Evolutionary conservation across 2,329 filamentous ascomycete species (phyloP), one percentile per base, ranked within the genome.

Genomic region (Trichoderma sp.): DNA sequence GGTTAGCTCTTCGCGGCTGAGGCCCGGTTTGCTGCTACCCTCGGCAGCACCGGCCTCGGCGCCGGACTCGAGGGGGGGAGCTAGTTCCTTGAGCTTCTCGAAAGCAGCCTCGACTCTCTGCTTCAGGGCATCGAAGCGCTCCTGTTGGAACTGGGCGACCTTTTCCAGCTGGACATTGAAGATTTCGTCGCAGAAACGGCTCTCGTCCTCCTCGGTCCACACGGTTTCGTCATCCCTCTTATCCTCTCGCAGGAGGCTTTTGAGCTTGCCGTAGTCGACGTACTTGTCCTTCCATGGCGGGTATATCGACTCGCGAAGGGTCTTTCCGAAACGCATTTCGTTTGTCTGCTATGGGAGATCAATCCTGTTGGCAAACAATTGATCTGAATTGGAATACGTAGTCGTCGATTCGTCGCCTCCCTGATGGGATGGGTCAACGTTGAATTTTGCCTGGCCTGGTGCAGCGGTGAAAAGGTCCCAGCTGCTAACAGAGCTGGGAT

Each of bases 171-270:
- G 94, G 32, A 93, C 90, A 79, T 97, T 98, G 82, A 98, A 91
- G 76, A 98, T 88, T 85, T 98, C 95, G 80, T 98, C 93, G 79
- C 95, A 96, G 83, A 99, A 99, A 43, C 88, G 89, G 79, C 92
- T 93, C 86, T 98, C 96, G 80, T 99, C 96, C 61, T 95, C 91
- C 78, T 97, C 94, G 30, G 95, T 97, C 96, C 96, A 99, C 53
- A 89, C 86, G 68, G 89, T 86, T 26, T 92, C 90, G 63, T 90
- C 86, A 30, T 87, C 86, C 72, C 82, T 81, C 73, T 81, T 84
- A 80, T 93, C 90, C 81, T 98, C 96, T 74, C 93, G 92, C 73
- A 99, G 85, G 72, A 99, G 87, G 78, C 88, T 87, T 87, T 98
- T 98, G 75, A 99, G 90, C 87, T 95, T 97, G 77, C 88, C 85